Conservation (phyloP, 129 eudicot genomes). For the Mikania micrantha region DNA sequence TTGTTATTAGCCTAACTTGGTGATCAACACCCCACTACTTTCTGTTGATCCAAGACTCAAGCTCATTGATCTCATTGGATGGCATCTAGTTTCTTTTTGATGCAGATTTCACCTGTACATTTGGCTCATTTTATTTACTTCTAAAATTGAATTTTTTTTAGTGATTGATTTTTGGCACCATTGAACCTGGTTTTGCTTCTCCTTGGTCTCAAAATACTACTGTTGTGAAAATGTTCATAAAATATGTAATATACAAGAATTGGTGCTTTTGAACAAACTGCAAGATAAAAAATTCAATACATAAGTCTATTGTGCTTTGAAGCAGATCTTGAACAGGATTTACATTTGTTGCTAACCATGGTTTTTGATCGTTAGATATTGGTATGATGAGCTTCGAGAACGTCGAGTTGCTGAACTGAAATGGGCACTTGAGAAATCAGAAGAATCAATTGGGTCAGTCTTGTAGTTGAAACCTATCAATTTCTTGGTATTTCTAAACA, state of each 20-base stretch:
- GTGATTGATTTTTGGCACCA: neutral
- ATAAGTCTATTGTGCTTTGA: neutral
- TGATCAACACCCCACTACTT: neutral
- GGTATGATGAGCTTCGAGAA: slow-evolving; percentile 80
- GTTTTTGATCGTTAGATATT: slow-evolving; percentile 44
- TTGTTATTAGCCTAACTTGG: neutral
- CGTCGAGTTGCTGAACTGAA: slow-evolving; percentile 67
- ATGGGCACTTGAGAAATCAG: slow-evolving; percentile 64
- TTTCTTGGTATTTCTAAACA: neutral
- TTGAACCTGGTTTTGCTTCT: neutral
- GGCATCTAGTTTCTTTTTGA: neutral
- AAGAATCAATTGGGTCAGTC: slow-evolving; percentile 73
- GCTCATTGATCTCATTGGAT: neutral
- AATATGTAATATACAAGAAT: neutral
- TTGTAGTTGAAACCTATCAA: neutral
- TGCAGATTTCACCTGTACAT: neutral
- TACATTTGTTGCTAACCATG: slow-evolving; percentile 10
- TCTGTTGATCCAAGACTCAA: neutral
- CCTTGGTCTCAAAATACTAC: neutral
- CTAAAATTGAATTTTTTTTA: neutral
- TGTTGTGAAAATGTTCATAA: slow-evolving; percentile 8
- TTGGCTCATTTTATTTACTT: neutral
- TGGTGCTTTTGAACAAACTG: neutral
- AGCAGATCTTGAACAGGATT: slow-evolving; percentile 13
- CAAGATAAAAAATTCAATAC: neutral